phyloP scores from a whole-genome alignment of 805 yeast genomes.

The Millerago galiae region DNA sequence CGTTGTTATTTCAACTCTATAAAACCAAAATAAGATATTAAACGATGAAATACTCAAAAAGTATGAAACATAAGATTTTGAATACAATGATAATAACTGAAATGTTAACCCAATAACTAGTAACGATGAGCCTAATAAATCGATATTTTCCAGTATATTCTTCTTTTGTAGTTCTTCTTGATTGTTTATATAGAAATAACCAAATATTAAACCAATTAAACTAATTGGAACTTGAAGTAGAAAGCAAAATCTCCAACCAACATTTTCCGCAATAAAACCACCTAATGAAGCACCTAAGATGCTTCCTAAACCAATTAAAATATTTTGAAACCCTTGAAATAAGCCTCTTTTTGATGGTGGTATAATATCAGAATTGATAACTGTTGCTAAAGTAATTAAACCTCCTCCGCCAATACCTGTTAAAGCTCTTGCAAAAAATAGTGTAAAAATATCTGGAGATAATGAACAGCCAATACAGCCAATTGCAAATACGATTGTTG shows the following conservation, averaged over 20 bases:
- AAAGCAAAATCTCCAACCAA: slow-evolving; percentile 39
- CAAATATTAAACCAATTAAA: slow-evolving; percentile 23
- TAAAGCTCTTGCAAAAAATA: slow-evolving; percentile 31
- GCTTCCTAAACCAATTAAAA: slow-evolving; percentile 31
- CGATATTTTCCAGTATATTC: slow-evolving; percentile 23
- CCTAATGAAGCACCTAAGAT: slow-evolving; percentile 35
- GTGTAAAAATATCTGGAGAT: slow-evolving; percentile 22
- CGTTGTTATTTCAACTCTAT: slow-evolving; percentile 22
- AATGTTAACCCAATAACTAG: slow-evolving; percentile 28
- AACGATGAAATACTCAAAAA: slow-evolving; percentile 11
- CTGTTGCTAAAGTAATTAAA: slow-evolving; percentile 31
- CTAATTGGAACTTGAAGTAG: slow-evolving; percentile 30
- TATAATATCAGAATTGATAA: slow-evolving; percentile 33
- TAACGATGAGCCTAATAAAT: slow-evolving; percentile 28
- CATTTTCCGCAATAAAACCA: slow-evolving; percentile 27
- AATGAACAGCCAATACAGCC: slow-evolving; percentile 35
- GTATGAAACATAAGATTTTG: slow-evolving; percentile 10
- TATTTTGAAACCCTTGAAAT: slow-evolving; percentile 35
- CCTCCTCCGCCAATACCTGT: slow-evolving; percentile 41
- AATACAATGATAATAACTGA: slow-evolving; percentile 25
- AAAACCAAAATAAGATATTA: slow-evolving; percentile 12
- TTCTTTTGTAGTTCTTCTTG: slow-evolving; percentile 22
- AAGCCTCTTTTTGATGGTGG: slow-evolving; percentile 31
- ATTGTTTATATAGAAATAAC: slow-evolving; percentile 24
- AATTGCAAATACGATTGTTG: slow-evolving; percentile 26